Evolutionary conservation across 192 early-diverging fungal species (phyloP), one percentile per base, ranked within the genome.

Genomic region (Entrophospora sp.): DNA sequence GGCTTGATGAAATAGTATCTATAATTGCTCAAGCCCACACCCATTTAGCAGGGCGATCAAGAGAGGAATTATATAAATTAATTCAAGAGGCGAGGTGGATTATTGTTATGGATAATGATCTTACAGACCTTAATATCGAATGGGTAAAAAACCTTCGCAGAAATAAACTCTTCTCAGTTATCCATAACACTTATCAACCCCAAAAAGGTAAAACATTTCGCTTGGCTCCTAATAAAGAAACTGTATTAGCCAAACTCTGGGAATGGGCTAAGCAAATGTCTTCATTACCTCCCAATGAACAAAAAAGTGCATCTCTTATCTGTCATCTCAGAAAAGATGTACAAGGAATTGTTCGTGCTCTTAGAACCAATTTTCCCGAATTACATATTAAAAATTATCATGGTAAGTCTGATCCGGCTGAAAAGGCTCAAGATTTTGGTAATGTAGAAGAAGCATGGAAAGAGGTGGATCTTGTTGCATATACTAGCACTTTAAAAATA

Each of bases 71-170:
- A n/a, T 59, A 36, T 40, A 42, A 59, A 59, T 59, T 59, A 40
- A 24, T 59, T 14, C 34, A 36, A 59, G 20, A 59, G 2, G 36
- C 57, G 4, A 43, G 40, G 25, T 8, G 58, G 7, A 43, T 60
- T 60, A 60, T 60, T 25, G 37, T 60, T 7, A 37, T 60, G 40
- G 58, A 60, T 60, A 49, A 49, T 49, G 48, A 49, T 49, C 48
- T 49, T n/a, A 49, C 48, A 5, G 48, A 49, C 20, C 48, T 49
- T 49, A 49, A 49, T 49, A 49, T 49, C 24, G 48, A 49, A 49
- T 49, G 48, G 48, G 18, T 49, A 10, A 49, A 49, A 49, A n/a
- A 5, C 14, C 48, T 49, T 49, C 48, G 48, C 7, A 14, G 6
- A n/a, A 22, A 49, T 49, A 49, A 49, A 24, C 7, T 7, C 5